These are phyloP conservation scores for Fistulinella cinereoalba DNA, from an alignment of 1,284 basidiomycete genomes.

Conservation along the genomic window DNA sequence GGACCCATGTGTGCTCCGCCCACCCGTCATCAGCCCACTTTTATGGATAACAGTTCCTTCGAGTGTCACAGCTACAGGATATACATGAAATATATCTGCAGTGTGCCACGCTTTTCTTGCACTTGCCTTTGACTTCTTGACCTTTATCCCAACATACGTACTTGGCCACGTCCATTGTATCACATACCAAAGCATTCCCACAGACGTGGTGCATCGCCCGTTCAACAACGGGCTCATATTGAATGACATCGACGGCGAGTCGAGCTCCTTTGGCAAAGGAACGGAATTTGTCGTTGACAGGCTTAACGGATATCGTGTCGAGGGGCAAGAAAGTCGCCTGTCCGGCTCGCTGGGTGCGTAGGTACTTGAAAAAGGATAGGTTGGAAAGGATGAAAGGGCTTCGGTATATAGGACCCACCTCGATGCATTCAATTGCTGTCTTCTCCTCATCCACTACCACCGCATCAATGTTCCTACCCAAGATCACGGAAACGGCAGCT, in stretches of 20 bases:
- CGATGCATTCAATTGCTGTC: slow-evolving; percentile 96
- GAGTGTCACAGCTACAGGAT: slow-evolving; percentile 82
- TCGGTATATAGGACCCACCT: slow-evolving; percentile 46
- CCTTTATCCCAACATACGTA: slow-evolving; percentile 91
- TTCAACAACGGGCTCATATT: slow-evolving; percentile 84
- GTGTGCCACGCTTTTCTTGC: neutral
- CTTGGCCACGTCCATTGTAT: slow-evolving; percentile 89
- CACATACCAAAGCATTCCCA: slow-evolving; percentile 93
- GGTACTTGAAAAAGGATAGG: slow-evolving; percentile 56
- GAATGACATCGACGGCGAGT: slow-evolving; percentile 92
- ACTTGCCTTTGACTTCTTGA: slow-evolving; percentile 91
- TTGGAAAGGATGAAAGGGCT: neutral
- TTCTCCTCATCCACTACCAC: slow-evolving; percentile 96
- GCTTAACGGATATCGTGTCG: slow-evolving; percentile 93
- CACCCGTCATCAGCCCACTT: slow-evolving; percentile 96
- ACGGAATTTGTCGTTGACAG: slow-evolving; percentile 92
- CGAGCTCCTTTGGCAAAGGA: slow-evolving; percentile 89
- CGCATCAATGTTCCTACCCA: slow-evolving; percentile 94
- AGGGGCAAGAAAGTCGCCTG: slow-evolving; percentile 97
- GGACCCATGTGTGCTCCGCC: slow-evolving; percentile 68
- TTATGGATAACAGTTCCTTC: slow-evolving; percentile 98
- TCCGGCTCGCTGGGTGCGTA: slow-evolving; percentile 92
- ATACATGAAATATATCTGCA: neutral
- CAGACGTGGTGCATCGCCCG: slow-evolving; percentile 96
- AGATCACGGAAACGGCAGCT: slow-evolving; percentile 88